phyloP scores from a whole-genome alignment of 2,329 filamentous ascomycete species.

The Fusarium anguioides region DNA sequence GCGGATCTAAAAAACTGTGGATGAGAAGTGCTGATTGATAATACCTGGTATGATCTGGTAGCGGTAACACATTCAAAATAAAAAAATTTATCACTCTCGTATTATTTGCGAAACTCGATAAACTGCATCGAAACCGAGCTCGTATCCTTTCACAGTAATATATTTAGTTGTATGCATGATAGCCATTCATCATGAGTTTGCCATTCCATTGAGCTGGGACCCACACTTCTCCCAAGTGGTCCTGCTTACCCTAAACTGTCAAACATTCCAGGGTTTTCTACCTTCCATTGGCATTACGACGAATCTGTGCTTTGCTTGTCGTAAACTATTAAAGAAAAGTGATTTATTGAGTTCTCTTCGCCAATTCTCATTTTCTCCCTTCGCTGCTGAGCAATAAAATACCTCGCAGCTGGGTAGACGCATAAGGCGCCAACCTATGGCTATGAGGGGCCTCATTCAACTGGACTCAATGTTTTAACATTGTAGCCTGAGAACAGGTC shows the following conservation, averaged over 20 bases:
- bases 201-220: not conserved
- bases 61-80: conserved; percentile 15
- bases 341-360: no score
- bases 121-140: not conserved
- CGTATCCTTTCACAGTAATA: not conserved
- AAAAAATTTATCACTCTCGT: conserved; percentile 4
- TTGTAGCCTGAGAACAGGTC: not conserved
- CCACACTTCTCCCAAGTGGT: not conserved
- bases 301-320: no score
- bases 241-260: not conserved
- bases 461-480: no score
- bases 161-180: not conserved
- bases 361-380: no score
- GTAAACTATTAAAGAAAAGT: no score
- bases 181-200: not conserved
- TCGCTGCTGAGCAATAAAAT: no score
- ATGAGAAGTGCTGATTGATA: conserved; percentile 20
- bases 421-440: no score
- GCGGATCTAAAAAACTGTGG: conserved; percentile 14
- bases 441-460: no score
- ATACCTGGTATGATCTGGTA: conserved; percentile 9
- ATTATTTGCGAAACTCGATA: not conserved
- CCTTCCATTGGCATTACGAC: no score
- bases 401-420: no score
- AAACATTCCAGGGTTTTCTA: no score